Evolutionary conservation across 2,329 filamentous ascomycete genomes (phyloP), one percentile per base, ranked within the genome.

Genomic region (Pleoardoris graminearum): DNA sequence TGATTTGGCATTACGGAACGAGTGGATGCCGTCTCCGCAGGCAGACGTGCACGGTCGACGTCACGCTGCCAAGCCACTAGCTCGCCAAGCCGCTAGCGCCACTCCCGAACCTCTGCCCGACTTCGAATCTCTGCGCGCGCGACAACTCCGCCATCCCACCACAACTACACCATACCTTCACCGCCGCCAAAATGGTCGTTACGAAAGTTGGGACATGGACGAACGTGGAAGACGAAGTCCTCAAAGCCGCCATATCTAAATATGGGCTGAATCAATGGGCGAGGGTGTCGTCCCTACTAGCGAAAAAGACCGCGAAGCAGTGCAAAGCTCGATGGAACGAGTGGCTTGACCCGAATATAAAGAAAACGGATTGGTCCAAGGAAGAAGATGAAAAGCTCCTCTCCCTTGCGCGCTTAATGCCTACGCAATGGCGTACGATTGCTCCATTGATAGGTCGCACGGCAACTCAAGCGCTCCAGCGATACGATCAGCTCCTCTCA

Each of bases 271-370:
- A 36, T 8, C 33, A 36, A 77, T 99, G 94, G 94, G 93, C 94
- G 71, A 93, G 94, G 75, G 94, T 97, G 59, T 97, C 94, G 50
- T 97, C 94, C 53, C 85, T 99, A 60, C 87, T 99, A 61, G 93
- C 93, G 72, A 90, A 95, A 69, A 99, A 99, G 58, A 97, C 94
- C 27, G 87, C 94, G 46, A 99, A 99, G 79, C 94, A 99, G 79
- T 99, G 94, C 85, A 99, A 99, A 79, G 93, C 94, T 55, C 84
- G 94, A 78, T 99, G 94, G 94, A 86, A 88, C 72, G 93, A 99
- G 82, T 99, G 94, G 93, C 84, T 99, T 62, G 94, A 99, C 71
- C 94, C 94, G 17, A 90, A 90, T 71, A 97, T 99, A 79, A 90
- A 93, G 70, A 99, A 99, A 81, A 94, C 96, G 65, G 94, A 99